phyloP scores from a whole-genome alignment of 106 monocot species.

The Allium cepa region DNA sequence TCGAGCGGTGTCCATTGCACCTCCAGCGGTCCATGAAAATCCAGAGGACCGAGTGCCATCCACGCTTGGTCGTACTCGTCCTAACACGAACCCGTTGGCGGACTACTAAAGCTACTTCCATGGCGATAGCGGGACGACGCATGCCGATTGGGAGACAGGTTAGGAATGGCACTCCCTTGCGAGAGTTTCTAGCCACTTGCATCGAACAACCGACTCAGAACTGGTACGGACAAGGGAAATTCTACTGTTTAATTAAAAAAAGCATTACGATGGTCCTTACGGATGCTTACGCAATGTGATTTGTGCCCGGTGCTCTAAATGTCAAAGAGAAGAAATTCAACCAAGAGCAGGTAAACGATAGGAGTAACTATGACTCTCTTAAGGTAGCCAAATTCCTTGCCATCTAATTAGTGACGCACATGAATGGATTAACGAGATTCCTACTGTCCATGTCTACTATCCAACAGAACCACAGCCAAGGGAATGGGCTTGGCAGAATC shows the following conservation, averaged over 20 bases:
- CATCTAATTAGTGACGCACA: conserved; percentile 30
- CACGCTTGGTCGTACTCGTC: too few species aligned
- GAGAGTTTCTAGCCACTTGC: too few species aligned
- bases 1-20: too few species aligned
- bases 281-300: conserved; percentile 76
- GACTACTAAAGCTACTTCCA: too few species aligned
- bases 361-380: conserved; percentile 73
- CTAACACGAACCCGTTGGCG: too few species aligned
- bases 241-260: conserved; percentile 57
- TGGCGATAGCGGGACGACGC: too few species aligned
- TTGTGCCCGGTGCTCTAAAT: conserved; percentile 75
- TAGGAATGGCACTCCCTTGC: too few species aligned
- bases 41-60: too few species aligned
- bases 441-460: conserved; percentile 26
- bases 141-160: too few species aligned
- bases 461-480: neutral
- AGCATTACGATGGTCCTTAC: conserved; percentile 55
- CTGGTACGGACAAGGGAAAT: conserved; percentile 26
- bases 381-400: conserved; percentile 75
- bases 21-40: too few species aligned
- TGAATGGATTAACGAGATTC: conserved; percentile 76
- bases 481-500: neutral
- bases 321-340: conserved; percentile 82
- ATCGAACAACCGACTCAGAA: conserved; percentile 15
- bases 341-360: conserved; percentile 50